Percentiles rank a stretch among this genome's conserved stretches.
Conservation (phyloP, 108 stramenopile genomes). For the Cyclotella choctawhatcheeana region DNA sequence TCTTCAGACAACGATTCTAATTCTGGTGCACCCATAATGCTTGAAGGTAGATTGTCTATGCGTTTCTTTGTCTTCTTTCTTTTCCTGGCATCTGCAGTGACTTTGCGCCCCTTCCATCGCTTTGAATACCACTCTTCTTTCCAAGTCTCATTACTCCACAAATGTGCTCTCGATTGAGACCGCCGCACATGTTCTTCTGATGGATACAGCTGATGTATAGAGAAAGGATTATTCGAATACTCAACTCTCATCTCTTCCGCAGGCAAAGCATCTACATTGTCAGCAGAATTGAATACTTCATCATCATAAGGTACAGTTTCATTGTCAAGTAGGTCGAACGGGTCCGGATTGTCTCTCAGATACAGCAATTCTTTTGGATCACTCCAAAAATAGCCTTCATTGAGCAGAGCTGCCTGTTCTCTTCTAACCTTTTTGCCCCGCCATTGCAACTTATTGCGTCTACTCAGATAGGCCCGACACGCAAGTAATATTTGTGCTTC, state of each 20-base stretch:
- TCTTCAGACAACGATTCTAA: constrained; percentile 65
- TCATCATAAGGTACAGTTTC: constrained; percentile 27
- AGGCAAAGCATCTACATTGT: constrained; percentile 17
- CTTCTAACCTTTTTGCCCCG: constrained; percentile 60
- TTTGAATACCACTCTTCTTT: constrained; percentile 71
- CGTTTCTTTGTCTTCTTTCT: constrained; percentile 31
- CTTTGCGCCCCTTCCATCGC: constrained; percentile 64
- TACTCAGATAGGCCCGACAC: constrained; percentile 67
- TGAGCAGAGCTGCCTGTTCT: constrained; percentile 34
- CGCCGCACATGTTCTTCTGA: constrained; percentile 54
- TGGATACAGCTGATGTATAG: constrained; percentile 48
- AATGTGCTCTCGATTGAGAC: constrained; percentile 50
- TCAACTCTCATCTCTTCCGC: constrained; percentile 30
- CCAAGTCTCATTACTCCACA: constrained; percentile 75
- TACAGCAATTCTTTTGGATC: constrained; percentile 51
- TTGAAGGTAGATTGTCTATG: constrained; percentile 36
- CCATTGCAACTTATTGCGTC: constrained; percentile 63
- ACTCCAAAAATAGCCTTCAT: constrained; percentile 46
- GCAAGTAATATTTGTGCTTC: constrained; percentile 70
- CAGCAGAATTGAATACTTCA: constrained; percentile 34
- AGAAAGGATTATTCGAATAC: constrained; percentile 56
- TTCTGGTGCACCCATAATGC: constrained; percentile 55
- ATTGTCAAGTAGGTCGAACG: constrained; percentile 35
- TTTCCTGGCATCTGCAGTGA: constrained; percentile 21
- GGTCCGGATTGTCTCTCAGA: constrained; percentile 48